Base-by-base conservation (phyloP, 2,329 filamentous ascomycete species). In the Fusarium sp. region DNA sequence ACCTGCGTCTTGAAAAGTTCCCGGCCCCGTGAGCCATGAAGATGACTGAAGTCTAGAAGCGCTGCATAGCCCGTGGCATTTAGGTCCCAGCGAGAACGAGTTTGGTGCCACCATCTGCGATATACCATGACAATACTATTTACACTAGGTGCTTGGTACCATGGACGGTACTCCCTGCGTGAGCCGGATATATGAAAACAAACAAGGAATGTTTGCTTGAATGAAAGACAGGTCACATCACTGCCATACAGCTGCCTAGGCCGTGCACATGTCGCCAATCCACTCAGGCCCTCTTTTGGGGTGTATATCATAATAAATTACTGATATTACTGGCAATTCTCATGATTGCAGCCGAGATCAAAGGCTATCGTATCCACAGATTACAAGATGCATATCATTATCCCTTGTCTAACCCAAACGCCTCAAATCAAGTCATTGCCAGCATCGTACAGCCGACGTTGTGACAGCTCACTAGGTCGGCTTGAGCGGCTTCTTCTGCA, bases 1-100 rank as follows among this genome's bases (percentile, higher is more conserved):
- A 98, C 79, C 78, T 99, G 81, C 87, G 85, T 76, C 78, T 88
- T 34, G 86, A 88, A 70, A 82, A 81, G 63, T 75, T 78, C 40
- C 65, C 73, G 65, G 34, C 54, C 31, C 31, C 15, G 34, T 41
- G 41, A 16, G 48, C 31, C 15, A 30, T 41, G 41, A 16, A 15
- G 12, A 53, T 46, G 54, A 59, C 6, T 23, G 27, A n/a, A 18
- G 34, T 41, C 28, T 36, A 27, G 54, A 55, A 40, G 62, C 36
- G 58, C 43, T 53, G 68, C 68, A 70, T 72, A 57, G 58, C 62
- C 23, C 39, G 27, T 47, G 58, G 65, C 53, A 61, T 66, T 71
- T 60, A 41, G 61, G 44, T 55, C 41, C 23, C 53, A 66, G 23
- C 57, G 34, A 54, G 50, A 47, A 53, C 40, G 31, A 63, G 54